Evolutionary conservation across 257 asterid species (phyloP).

Genomic region (Scutellaria baicalensis): DNA sequence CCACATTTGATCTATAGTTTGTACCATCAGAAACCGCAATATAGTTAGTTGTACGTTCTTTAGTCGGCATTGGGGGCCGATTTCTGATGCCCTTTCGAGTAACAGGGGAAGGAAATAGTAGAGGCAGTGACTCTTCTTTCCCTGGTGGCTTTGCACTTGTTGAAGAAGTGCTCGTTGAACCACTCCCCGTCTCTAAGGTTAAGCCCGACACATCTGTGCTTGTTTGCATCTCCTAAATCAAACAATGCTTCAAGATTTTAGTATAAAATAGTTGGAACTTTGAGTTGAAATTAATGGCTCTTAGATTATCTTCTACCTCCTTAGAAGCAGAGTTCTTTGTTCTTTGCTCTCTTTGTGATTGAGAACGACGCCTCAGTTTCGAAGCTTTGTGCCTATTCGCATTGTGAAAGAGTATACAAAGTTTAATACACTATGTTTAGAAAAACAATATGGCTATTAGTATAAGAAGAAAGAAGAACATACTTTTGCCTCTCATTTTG

Average conservation of each 20-base stretch:
- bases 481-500: conserved; percentile 41
- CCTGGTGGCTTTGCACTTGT: conserved; percentile 28
- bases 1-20: conserved; percentile 23
- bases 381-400: conserved; percentile 37
- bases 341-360: conserved; percentile 38
- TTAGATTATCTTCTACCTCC: conserved; percentile 25
- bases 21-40: conserved; percentile 11
- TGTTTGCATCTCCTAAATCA: conserved; percentile 30
- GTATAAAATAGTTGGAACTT: no score
- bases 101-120: conserved; percentile 14
- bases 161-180: conserved; percentile 49
- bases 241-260: neutral
- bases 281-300: neutral
- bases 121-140: conserved; percentile 17
- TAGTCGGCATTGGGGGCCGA: conserved; percentile 39
- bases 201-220: conserved; percentile 29
- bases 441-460: neutral
- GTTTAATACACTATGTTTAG: no score
- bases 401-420: neutral
- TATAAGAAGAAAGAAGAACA: neutral
- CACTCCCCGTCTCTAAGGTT: conserved; percentile 52
- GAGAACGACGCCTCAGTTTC: conserved; percentile 43
- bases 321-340: conserved; percentile 26
- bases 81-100: conserved; percentile 26
- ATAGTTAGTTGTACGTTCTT: conserved; percentile 14